Conservation (phyloP, 176 grass and related monocot species). For the Phoenix roebelenii region DNA sequence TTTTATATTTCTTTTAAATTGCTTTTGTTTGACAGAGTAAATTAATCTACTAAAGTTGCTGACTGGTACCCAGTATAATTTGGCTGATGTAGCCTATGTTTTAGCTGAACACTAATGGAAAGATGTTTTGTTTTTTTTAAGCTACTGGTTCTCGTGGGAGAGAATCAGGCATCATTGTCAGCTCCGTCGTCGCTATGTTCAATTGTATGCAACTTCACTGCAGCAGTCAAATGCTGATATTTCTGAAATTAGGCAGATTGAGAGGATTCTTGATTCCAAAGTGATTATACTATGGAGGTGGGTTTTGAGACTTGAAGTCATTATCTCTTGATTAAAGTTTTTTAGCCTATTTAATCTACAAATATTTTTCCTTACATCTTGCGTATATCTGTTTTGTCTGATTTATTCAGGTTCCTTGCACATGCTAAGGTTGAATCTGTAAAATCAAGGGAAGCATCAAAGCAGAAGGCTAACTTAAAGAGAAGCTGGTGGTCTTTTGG, state of each 20-base stretch:
- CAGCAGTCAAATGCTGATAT: conserved; percentile 67
- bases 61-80: no score
- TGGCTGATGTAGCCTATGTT: no score
- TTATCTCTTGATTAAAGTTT: no score
- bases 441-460: conserved; percentile 64
- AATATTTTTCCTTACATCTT: no score
- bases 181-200: conserved; percentile 85
- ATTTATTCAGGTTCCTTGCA: conserved; percentile 62
- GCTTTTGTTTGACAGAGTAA: no score
- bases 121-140: conserved; percentile 9
- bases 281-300: conserved; percentile 97
- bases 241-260: conserved; percentile 76
- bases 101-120: no score
- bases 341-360: no score
- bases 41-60: no score
- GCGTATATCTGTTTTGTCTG: no score
- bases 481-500: conserved; percentile 92
- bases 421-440: conserved; percentile 97
- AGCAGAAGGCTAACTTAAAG: conserved; percentile 57
- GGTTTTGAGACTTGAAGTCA: background rate
- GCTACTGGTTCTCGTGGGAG: conserved; percentile 73
- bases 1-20: no score
- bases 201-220: conserved; percentile 64
- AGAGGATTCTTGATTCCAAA: conserved; percentile 86
- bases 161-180: conserved; percentile 86